These are phyloP conservation scores for Maudiozyma serrabonitensis DNA, from an alignment of 805 yeast genomes.

Conservation along the genomic window DNA sequence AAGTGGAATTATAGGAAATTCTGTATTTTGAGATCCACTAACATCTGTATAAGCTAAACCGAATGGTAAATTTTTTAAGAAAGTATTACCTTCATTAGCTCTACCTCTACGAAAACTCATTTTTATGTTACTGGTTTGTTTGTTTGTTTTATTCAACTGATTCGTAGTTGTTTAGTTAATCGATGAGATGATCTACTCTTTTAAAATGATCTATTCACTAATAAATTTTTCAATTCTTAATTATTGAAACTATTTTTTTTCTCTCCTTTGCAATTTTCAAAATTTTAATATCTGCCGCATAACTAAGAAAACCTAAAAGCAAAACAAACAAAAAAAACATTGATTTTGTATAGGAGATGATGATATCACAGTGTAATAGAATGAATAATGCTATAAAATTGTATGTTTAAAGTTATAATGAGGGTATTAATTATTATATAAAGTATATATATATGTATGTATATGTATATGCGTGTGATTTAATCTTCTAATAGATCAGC, in stretches of 20 bases:
- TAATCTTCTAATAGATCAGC: conserved; percentile 57
- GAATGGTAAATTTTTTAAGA: conserved; percentile 45
- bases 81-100: conserved; percentile 32
- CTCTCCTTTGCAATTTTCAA: too few species aligned
- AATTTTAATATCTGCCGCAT: too few species aligned
- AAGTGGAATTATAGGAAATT: conserved; percentile 35
- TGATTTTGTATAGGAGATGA: too few species aligned
- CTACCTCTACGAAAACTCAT: conserved; percentile 48
- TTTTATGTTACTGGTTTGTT: not conserved
- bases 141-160: not conserved
- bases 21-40: conserved; percentile 32
- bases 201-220: too few species aligned
- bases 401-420: too few species aligned
- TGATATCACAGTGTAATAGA: too few species aligned
- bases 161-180: not conserved
- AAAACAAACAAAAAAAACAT: too few species aligned
- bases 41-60: conserved; percentile 63
- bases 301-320: too few species aligned
- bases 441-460: not conserved
- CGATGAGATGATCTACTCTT: too few species aligned
- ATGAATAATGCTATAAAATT: too few species aligned
- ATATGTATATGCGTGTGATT: not conserved
- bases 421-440: not conserved
- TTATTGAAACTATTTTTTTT: too few species aligned
- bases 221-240: too few species aligned